Conservation (phyloP, 1,284 basidiomycete species). For the Pseudozyma sp. region DNA sequence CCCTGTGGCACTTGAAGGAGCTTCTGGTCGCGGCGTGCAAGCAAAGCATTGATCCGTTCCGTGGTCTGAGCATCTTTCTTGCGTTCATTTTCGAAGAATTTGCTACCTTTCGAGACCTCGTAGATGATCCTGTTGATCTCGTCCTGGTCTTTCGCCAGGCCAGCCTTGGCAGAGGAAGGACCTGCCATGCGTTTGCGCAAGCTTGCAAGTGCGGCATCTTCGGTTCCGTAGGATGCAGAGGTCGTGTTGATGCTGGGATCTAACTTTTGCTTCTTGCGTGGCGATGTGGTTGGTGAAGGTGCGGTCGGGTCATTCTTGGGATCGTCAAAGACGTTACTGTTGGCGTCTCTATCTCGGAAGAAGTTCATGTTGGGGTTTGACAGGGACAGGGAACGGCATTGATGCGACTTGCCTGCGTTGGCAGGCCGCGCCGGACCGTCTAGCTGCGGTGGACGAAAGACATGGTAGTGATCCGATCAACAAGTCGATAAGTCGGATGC, state of each 20-base stretch:
- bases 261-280: slow-evolving; percentile 39
- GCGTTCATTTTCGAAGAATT: slow-evolving; percentile 78
- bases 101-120: slow-evolving; percentile 64
- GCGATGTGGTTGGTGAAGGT: slow-evolving; percentile 34
- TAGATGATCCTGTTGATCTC: slow-evolving; percentile 61
- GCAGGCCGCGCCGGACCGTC: background rate
- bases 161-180: slow-evolving; percentile 66
- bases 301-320: slow-evolving; percentile 45
- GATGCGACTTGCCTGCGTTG: slow-evolving; percentile 1
- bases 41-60: slow-evolving; percentile 74
- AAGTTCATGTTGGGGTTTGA: slow-evolving; percentile 40
- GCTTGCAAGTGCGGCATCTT: slow-evolving; percentile 54
- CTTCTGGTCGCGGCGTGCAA: slow-evolving; percentile 52
- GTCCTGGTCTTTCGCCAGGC: slow-evolving; percentile 61
- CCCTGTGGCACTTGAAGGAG: slow-evolving; percentile 31
- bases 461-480: too few relatives aligned
- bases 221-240: background rate
- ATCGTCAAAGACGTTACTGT: slow-evolving; percentile 45
- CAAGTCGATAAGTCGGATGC: too few relatives aligned
- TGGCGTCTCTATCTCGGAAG: slow-evolving; percentile 47
- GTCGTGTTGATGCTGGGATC: background rate
- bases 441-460: too few relatives aligned
- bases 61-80: slow-evolving; percentile 83
- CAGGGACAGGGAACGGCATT: background rate
- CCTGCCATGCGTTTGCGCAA: slow-evolving; percentile 61